Evolutionary conservation across 768 basidiomycete genomes (phyloP).

Genomic region (Lactarius akahatsu): DNA sequence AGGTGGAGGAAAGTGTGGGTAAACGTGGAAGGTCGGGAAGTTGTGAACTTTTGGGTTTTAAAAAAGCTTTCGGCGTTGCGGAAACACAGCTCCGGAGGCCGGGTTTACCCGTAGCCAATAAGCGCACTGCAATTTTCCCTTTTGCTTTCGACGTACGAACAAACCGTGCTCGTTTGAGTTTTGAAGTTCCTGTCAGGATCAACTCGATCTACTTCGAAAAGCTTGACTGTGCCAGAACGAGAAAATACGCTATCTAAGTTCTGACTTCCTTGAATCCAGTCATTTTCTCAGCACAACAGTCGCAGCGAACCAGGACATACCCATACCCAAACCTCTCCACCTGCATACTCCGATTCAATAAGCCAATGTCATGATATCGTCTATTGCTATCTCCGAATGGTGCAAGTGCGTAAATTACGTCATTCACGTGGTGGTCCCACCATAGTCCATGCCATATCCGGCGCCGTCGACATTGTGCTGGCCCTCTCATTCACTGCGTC

Average conservation of each 20-base stretch:
- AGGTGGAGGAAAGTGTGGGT: conserved; percentile 1
- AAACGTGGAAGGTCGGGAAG: neutral
- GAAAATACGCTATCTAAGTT: too few relatives aligned
- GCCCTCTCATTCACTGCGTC: neutral
- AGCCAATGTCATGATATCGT: neutral
- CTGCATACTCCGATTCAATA: neutral
- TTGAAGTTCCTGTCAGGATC: too few relatives aligned
- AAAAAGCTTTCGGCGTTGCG: conserved; percentile 9
- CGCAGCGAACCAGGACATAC: neutral
- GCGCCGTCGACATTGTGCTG: neutral
- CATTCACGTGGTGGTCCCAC: neutral
- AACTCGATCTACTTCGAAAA: too few relatives aligned
- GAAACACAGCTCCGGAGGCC: neutral
- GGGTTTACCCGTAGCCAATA: conserved; percentile 22
- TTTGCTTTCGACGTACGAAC: too few relatives aligned
- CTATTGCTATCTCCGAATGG: neutral
- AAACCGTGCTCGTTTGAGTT: too few relatives aligned
- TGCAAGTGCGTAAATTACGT: neutral
- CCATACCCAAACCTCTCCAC: neutral
- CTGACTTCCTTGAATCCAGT: too few relatives aligned
- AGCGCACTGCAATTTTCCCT: neutral
- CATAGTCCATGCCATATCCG: neutral
- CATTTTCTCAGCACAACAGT: too few relatives aligned
- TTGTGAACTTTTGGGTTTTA: neutral
- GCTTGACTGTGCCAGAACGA: too few relatives aligned